Conservation (phyloP, 805 yeast genomes). For the Lachancea thermotolerans region DNA sequence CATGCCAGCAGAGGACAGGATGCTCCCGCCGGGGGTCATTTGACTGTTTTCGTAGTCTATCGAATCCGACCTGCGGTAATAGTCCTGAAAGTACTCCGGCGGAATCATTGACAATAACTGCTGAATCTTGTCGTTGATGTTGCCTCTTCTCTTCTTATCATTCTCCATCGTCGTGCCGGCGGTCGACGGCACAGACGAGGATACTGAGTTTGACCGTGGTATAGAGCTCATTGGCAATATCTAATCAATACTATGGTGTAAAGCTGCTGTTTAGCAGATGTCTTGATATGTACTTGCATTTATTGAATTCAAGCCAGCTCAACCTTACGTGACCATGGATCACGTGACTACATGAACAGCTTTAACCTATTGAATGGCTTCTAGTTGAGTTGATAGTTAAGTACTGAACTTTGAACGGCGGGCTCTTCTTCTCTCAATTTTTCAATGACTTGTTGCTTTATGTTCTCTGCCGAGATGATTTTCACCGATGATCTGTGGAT, state of each 20-base stretch:
- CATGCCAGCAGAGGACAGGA: conserved; percentile 1
- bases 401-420: conserved; percentile 16
- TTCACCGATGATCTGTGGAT: conserved; percentile 5
- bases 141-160: conserved; percentile 47
- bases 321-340: no score
- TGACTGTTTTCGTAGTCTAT: conserved; percentile 1
- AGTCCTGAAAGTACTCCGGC: conserved; percentile 39
- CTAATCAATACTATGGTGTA: not conserved
- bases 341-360: no score
- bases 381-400: conserved; percentile 23
- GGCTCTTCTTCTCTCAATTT: conserved; percentile 21
- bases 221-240: conserved; percentile 3
- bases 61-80: conserved; percentile 14
- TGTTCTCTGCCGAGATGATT: not conserved
- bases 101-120: conserved; percentile 43
- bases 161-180: conserved; percentile 18
- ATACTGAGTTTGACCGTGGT: conserved; percentile 3
- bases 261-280: no score
- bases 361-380: no score
- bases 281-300: no score
- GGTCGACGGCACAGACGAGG: conserved; percentile 6
- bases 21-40: conserved; percentile 1
- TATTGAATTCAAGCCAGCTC: no score
- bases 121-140: conserved; percentile 51
- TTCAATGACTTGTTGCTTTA: conserved; percentile 19